These are phyloP conservation scores for Coniochaeta sp. DNA, from an alignment of 2,329 filamentous ascomycete species.

Conservation along the genomic window DNA sequence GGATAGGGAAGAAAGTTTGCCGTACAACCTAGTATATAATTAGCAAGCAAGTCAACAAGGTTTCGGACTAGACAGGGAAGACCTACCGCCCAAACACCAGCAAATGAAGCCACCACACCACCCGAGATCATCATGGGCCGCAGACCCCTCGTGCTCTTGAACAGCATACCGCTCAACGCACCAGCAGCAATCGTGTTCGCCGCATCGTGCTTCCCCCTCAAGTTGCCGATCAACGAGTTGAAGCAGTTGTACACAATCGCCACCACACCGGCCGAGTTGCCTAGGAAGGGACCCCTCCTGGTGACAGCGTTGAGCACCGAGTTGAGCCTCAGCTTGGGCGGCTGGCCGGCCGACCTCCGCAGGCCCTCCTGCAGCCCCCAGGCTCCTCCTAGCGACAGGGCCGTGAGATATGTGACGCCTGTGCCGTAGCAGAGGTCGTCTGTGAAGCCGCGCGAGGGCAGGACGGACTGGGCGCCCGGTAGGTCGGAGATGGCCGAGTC, in stretches of 20 bases:
- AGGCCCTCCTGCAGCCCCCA: conserved; percentile 93
- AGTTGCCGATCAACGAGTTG: conserved; percentile 75
- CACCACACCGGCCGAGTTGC: conserved; percentile 91
- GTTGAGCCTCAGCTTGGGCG: conserved; percentile 89
- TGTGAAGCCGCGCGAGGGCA: conserved; percentile 94
- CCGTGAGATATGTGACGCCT: conserved; percentile 87
- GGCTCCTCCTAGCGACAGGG: conserved; percentile 74
- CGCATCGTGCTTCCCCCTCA: conserved; percentile 80
- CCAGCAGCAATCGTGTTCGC: conserved; percentile 84
- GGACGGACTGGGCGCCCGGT: conserved; percentile 76
- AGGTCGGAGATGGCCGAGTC: conserved; percentile 83
- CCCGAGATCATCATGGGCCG: conserved; percentile 93
- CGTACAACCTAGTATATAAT: conserved; percentile 19
- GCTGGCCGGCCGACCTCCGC: conserved; percentile 65
- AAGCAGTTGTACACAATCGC: conserved; percentile 94
- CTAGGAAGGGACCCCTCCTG: conserved; percentile 84
- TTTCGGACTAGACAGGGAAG: not conserved
- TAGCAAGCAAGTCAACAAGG: conserved; percentile 9
- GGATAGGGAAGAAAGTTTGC: conserved; percentile 33
- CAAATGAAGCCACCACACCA: conserved; percentile 78
- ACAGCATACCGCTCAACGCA: conserved; percentile 82
- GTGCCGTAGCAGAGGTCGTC: conserved; percentile 98
- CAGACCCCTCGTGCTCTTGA: conserved; percentile 89
- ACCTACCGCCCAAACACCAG: conserved; percentile 86
- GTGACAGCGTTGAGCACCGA: conserved; percentile 92